A percentile compares a stretch with the other conserved stretches of the same genome.
These are phyloP conservation scores for Byssoonygena ceratinophila DNA, from an alignment of 2,329 filamentous ascomycete genomes.

Conservation along the genomic window DNA sequence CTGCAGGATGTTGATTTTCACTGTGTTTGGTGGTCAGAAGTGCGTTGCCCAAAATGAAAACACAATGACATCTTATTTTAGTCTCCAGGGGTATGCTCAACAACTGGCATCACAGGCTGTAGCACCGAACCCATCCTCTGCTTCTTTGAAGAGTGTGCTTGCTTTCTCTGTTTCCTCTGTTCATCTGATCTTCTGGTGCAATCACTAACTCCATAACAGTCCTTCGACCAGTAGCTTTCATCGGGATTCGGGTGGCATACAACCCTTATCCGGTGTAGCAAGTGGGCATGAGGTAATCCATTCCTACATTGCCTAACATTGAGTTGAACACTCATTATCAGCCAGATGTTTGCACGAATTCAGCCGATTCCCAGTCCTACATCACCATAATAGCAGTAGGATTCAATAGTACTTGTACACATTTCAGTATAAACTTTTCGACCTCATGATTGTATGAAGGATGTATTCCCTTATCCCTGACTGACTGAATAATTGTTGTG, in stretches of 20 bases:
- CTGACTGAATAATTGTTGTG: too few species aligned
- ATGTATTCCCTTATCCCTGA: too few species aligned
- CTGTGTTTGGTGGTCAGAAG: conserved; percentile 8
- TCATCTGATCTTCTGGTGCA: background rate
- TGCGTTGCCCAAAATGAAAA: background rate
- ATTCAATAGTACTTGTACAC: too few species aligned
- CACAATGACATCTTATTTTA: background rate
- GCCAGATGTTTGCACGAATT: background rate
- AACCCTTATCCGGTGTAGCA: background rate
- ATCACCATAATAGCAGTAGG: too few species aligned
- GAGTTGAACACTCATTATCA: background rate
- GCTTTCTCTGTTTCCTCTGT: background rate
- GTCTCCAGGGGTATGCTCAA: conserved; percentile 9
- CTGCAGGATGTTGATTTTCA: conserved; percentile 9
- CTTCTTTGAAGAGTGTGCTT: background rate
- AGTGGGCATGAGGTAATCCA: background rate
- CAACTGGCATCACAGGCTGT: background rate
- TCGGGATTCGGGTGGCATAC: background rate
- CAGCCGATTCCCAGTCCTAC: background rate
- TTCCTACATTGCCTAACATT: background rate
- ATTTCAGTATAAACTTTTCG: too few species aligned
- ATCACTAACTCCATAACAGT: background rate
- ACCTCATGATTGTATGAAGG: too few species aligned
- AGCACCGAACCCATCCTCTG: background rate
- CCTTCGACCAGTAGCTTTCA: background rate